Conservation (phyloP, 805 yeast genomes). For the Saturnispora diversa region DNA sequence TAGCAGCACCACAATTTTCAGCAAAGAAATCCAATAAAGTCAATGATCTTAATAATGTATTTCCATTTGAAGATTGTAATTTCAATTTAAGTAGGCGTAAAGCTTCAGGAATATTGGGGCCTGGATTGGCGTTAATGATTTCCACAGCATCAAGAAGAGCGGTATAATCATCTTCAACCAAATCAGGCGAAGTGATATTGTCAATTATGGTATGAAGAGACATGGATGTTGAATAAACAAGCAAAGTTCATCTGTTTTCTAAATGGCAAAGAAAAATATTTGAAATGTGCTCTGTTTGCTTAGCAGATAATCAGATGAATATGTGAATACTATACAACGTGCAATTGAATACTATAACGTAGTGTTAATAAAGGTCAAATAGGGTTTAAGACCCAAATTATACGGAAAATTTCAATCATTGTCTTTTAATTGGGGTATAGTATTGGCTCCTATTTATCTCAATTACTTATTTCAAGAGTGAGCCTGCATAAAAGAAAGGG, state of each 20-base stretch:
- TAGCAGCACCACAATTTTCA: constrained; percentile 69
- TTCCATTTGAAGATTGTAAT: constrained; percentile 49
- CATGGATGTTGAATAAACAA: constrained; percentile 1
- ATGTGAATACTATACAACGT: too few species aligned
- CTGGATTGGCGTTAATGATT: constrained; percentile 52
- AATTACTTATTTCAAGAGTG: too few species aligned
- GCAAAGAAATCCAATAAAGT: constrained; percentile 53
- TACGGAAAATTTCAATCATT: too few species aligned
- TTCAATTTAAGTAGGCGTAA: constrained; percentile 41
- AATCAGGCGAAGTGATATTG: constrained; percentile 57
- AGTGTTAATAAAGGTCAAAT: too few species aligned
- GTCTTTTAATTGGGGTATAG: too few species aligned
- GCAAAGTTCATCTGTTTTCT: too few species aligned
- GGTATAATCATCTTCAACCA: constrained; percentile 63
- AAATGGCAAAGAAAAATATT: neutral
- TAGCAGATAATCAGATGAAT: too few species aligned
- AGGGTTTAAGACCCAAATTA: too few species aligned
- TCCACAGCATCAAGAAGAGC: constrained; percentile 60
- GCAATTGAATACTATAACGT: too few species aligned
- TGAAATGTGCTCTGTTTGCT: too few species aligned
- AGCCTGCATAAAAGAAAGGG: too few species aligned
- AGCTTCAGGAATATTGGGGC: constrained; percentile 41
- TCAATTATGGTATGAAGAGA: constrained; percentile 18
- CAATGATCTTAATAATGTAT: constrained; percentile 53
- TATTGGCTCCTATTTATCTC: too few species aligned